These are phyloP conservation scores for Chytridiales sp. DNA, from an alignment of 371 early-diverging fungal genomes.

Conservation along the genomic window DNA sequence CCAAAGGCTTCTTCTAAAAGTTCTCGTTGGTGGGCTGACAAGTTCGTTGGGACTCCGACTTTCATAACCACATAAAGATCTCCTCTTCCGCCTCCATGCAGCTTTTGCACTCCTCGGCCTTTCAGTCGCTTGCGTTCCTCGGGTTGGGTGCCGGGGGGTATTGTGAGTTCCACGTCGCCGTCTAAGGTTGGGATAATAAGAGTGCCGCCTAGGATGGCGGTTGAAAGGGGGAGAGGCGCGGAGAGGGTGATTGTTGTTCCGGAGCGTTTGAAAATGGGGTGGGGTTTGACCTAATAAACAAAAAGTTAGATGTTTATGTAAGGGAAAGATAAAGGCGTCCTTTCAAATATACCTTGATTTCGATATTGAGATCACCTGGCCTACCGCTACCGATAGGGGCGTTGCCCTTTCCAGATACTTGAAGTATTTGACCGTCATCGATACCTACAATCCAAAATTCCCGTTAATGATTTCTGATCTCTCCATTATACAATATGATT, in stretches of 20 bases:
- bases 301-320: background rate
- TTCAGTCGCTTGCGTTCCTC: slow-evolving; percentile 75
- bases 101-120: slow-evolving; percentile 68
- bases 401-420: slow-evolving; percentile 79
- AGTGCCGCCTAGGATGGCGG: slow-evolving; percentile 83
- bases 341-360: slow-evolving; percentile 47
- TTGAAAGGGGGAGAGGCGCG: slow-evolving; percentile 75
- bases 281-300: slow-evolving; percentile 50
- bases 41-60: slow-evolving; percentile 67
- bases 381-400: slow-evolving; percentile 72
- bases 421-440: slow-evolving; percentile 71
- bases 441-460: slow-evolving; percentile 47
- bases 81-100: slow-evolving; percentile 57
- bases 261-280: slow-evolving; percentile 73
- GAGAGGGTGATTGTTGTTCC: slow-evolving; percentile 73
- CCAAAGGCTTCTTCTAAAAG: slow-evolving; percentile 46
- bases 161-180: slow-evolving; percentile 86
- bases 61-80: slow-evolving; percentile 85
- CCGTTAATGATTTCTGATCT: background rate
- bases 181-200: slow-evolving; percentile 85
- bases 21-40: slow-evolving; percentile 35
- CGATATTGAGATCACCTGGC: slow-evolving; percentile 80
- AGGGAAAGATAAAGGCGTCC: background rate
- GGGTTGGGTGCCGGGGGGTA: slow-evolving; percentile 85
- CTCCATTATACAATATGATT: background rate